These are phyloP conservation scores for Sclerotinia nivalis DNA, from an alignment of 2,329 filamentous ascomycete genomes.

Conservation along the genomic window DNA sequence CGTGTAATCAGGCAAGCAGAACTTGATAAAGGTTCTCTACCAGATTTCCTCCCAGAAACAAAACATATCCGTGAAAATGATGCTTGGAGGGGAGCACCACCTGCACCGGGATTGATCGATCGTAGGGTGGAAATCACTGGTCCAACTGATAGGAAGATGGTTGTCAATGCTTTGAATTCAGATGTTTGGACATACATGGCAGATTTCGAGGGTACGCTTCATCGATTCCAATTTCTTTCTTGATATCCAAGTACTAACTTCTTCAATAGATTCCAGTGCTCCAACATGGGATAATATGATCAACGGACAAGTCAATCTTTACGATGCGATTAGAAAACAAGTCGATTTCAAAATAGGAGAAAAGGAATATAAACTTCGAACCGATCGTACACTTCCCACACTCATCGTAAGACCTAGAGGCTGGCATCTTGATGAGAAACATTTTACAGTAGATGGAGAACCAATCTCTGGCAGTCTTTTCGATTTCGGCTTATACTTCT, in stretches of 20 bases:
- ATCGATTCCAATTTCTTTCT: constrained; percentile 31
- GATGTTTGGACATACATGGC: constrained; percentile 99
- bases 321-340: constrained; percentile 90
- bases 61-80: constrained; percentile 92
- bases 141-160: constrained; percentile 97
- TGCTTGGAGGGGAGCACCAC: constrained; percentile 88
- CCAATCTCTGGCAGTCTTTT: constrained; percentile 90
- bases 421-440: constrained; percentile 98
- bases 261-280: constrained; percentile 77
- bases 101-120: constrained; percentile 89
- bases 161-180: constrained; percentile 93
- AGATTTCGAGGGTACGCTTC: constrained; percentile 81
- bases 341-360: constrained; percentile 94
- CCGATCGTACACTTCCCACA: constrained; percentile 81
- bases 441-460: constrained; percentile 93
- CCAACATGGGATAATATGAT: constrained; percentile 99
- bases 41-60: constrained; percentile 95
- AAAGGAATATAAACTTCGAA: constrained; percentile 97
- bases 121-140: constrained; percentile 96
- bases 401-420: constrained; percentile 92
- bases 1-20: constrained; percentile 85
- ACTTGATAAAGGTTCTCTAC: constrained; percentile 84
- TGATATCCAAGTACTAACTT: constrained; percentile 20
- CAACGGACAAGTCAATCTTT: constrained; percentile 95
- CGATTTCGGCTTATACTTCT: constrained; percentile 98